Conservation (phyloP, 345 rosid species). For the Arabidopsis suecica region DNA sequence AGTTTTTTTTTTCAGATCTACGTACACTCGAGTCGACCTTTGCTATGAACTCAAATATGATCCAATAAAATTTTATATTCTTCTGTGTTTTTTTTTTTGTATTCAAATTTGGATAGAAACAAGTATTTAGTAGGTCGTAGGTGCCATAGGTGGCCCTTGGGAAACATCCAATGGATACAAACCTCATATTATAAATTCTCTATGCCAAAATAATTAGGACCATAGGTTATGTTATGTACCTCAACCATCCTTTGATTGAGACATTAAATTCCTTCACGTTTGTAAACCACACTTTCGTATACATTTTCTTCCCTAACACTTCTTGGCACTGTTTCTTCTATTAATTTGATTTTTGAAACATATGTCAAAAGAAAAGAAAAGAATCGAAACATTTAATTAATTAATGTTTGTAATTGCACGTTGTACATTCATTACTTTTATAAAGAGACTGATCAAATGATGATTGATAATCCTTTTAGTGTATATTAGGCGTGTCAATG, state of each 20-base stretch:
- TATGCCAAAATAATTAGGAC: constrained; percentile 38
- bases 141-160: constrained; percentile 37
- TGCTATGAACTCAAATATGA: constrained; percentile 22
- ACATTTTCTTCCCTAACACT: background rate
- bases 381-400: background rate
- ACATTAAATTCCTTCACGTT: constrained; percentile 21
- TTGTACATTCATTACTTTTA: background rate
- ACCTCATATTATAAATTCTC: constrained; percentile 31
- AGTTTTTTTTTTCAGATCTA: constrained; percentile 1
- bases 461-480: background rate
- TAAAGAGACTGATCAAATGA: background rate
- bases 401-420: constrained; percentile 5
- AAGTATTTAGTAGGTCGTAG: constrained; percentile 25
- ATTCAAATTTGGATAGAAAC: constrained; percentile 24
- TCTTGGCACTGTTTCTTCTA: background rate
- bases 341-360: background rate
- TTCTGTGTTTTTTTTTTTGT: background rate
- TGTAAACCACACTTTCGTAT: constrained; percentile 34
- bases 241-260: constrained; percentile 36
- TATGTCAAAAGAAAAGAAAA: background rate
- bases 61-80: background rate
- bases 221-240: constrained; percentile 30
- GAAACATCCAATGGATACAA: constrained; percentile 38
- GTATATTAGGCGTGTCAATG: background rate
- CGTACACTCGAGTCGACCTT: background rate